A percentile compares a stretch with the other conserved stretches of the same genome.
Evolutionary conservation across 345 rosid genomes (phyloP).

Genomic region (Mangifera indica): DNA sequence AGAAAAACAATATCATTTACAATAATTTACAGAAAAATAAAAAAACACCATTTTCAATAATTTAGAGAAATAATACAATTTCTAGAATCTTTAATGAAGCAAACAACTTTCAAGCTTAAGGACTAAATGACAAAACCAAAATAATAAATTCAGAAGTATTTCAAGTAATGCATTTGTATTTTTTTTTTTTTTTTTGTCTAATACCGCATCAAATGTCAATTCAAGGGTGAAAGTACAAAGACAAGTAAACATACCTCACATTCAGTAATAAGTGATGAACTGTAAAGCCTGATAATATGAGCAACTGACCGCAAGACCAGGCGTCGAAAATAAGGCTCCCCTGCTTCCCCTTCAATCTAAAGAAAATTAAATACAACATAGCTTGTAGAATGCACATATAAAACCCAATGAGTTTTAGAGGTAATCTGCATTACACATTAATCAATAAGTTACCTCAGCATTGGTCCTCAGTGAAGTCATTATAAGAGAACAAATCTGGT

Average conservation of each 20-base stretch:
- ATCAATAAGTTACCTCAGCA: constrained; percentile 60
- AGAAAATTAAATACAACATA: constrained; percentile 29
- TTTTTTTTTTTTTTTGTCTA: too few species aligned
- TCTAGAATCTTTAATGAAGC: background rate
- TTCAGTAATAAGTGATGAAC: constrained; percentile 91
- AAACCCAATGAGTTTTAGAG: background rate
- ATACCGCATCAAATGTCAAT: background rate
- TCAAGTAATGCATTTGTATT: background rate
- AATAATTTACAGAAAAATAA: too few species aligned
- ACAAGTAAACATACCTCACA: constrained; percentile 64
- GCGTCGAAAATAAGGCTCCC: constrained; percentile 95
- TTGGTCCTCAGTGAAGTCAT: constrained; percentile 96
- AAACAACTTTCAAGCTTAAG: background rate
- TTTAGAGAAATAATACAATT: background rate
- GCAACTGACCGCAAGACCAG: constrained; percentile 96
- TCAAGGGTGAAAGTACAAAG: constrained; percentile 10
- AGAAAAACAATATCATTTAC: too few species aligned
- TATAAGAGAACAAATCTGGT: constrained; percentile 94
- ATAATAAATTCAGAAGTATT: background rate
- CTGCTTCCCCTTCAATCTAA: constrained; percentile 91
- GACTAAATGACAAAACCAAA: constrained; percentile 5
- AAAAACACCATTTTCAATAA: too few species aligned
- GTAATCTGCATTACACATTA: background rate
- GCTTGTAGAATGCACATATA: background rate
- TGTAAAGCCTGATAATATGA: constrained; percentile 85